These are phyloP conservation scores for Plasmopara viticola DNA, from an alignment of 352 stramenopile genomes.

Conservation along the genomic window DNA sequence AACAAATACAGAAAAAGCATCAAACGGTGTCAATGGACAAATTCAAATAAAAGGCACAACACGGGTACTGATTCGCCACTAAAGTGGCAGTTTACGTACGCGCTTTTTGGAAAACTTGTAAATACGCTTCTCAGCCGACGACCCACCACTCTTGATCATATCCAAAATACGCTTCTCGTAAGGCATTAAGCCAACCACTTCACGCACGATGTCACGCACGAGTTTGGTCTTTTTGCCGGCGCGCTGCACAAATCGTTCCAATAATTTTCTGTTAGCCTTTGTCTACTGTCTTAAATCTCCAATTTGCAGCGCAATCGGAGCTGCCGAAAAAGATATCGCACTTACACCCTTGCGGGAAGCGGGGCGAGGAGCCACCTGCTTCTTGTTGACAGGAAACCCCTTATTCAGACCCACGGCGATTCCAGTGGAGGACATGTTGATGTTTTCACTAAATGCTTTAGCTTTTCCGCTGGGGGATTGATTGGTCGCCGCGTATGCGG, in stretches of 20 bases:
- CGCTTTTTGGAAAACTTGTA: conserved; percentile 99
- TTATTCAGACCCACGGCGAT: conserved; percentile 90
- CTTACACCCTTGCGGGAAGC: conserved; percentile 89
- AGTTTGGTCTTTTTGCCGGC: conserved; percentile 93
- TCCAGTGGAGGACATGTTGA: conserved; percentile 84
- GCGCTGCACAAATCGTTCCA: conserved; percentile 35
- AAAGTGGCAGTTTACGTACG: conserved; percentile 45
- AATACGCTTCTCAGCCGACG: conserved; percentile 96
- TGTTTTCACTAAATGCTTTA: conserved; percentile 59
- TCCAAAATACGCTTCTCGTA: conserved; percentile 99
- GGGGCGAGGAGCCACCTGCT: conserved; percentile 78
- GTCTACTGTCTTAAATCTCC: neutral
- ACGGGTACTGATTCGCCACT: neutral
- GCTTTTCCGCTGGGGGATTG: conserved; percentile 23
- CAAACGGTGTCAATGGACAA: neutral
- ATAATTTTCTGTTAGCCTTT: neutral
- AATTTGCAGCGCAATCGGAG: neutral
- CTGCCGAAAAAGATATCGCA: conserved; percentile 14
- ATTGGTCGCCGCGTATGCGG: conserved; percentile 24
- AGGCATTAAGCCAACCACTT: conserved; percentile 96
- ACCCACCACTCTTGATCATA: conserved; percentile 99
- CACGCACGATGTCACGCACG: conserved; percentile 93
- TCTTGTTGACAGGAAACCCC: conserved; percentile 90
- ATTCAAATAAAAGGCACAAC: neutral
- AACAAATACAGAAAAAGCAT: neutral